Percentiles rank a stretch among this genome's conserved stretches.
Conservation (phyloP, 2,329 filamentous ascomycete genomes). For the Arthrinium phaeospermum region DNA sequence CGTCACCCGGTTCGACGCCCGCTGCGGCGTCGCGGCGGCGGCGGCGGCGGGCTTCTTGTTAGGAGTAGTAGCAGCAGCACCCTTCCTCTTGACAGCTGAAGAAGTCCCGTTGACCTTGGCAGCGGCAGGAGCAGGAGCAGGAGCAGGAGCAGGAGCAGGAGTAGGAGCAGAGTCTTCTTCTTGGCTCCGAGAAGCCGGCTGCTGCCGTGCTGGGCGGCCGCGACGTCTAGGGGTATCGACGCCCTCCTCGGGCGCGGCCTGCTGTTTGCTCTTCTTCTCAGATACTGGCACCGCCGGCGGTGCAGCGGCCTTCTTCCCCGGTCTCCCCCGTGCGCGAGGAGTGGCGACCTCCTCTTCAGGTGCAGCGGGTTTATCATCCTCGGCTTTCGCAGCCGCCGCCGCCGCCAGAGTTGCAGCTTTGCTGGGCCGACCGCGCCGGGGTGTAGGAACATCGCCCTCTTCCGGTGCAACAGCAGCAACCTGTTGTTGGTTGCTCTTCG, state of each 20-base stretch:
- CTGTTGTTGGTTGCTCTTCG: neutral
- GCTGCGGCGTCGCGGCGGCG: neutral
- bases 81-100: neutral
- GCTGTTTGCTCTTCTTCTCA: neutral
- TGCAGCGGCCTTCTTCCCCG: neutral
- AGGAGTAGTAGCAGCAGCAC: neutral
- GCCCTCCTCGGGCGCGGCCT: neutral
- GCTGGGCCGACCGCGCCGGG: neutral
- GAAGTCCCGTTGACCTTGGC: neutral
- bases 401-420: neutral
- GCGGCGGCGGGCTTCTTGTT: neutral
- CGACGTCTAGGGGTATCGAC: neutral
- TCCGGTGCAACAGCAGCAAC: neutral
- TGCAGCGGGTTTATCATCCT: neutral
- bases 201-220: neutral
- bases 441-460: neutral
- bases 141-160: too few species aligned
- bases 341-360: neutral
- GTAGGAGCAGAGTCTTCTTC: neutral
- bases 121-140: neutral
- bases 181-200: neutral
- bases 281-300: neutral
- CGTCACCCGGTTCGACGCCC: neutral
- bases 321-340: neutral
- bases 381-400: neutral